These are phyloP conservation scores for Auricularia auricula-judae DNA, from an alignment of 768 basidiomycete species.

Conservation along the genomic window DNA sequence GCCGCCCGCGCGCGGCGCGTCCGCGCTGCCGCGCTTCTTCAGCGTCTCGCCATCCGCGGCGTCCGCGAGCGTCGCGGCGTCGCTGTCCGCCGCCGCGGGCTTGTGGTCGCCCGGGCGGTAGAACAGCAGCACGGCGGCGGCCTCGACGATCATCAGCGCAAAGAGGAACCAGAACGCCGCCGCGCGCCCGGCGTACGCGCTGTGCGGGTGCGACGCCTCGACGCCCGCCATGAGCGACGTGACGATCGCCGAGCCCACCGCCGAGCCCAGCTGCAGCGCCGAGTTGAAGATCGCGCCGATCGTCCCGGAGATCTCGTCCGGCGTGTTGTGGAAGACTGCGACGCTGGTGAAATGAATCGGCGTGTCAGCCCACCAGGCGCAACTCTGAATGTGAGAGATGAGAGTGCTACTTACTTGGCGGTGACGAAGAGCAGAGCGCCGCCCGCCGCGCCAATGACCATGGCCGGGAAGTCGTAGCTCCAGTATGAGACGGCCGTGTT, in stretches of 20 bases:
- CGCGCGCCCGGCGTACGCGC: conserved; percentile 28
- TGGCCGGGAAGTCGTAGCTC: conserved; percentile 37
- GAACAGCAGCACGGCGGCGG: conserved; percentile 24
- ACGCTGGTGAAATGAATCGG: conserved; percentile 22
- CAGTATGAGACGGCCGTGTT: conserved; percentile 30
- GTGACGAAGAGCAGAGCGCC: conserved; percentile 34
- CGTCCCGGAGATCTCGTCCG: conserved; percentile 38
- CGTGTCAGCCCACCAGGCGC: background rate
- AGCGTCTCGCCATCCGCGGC: background rate
- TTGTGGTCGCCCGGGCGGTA: conserved; percentile 1
- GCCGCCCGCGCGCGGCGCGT: background rate
- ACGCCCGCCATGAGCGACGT: conserved; percentile 38
- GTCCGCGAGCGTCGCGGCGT: background rate
- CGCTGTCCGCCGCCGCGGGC: background rate
- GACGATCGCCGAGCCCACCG: conserved; percentile 38
- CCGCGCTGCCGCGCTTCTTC: background rate
- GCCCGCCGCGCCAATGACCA: conserved; percentile 36
- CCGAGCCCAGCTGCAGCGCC: conserved; percentile 41
- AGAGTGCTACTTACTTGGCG: conserved; percentile 31
- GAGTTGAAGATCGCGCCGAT: conserved; percentile 47
- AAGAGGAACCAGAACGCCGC: conserved; percentile 31
- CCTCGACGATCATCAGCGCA: conserved; percentile 23
- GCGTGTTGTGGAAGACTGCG: conserved; percentile 38
- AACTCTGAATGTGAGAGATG: background rate
- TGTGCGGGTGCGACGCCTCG: conserved; percentile 11